These are phyloP conservation scores for Xylaria multiplex DNA, from an alignment of 2,329 filamentous ascomycete genomes.

Conservation along the genomic window DNA sequence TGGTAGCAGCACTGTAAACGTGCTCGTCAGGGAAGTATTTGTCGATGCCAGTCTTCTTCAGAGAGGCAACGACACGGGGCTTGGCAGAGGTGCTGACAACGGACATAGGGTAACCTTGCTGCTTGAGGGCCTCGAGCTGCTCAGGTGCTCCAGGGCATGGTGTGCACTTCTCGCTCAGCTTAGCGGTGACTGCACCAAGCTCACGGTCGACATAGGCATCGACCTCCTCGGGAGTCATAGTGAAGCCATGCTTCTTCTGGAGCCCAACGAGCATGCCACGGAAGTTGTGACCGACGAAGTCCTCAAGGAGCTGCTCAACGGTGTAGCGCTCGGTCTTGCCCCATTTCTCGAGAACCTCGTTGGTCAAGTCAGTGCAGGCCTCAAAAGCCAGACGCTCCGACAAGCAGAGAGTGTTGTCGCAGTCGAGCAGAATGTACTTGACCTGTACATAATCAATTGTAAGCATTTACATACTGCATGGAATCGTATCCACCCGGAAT, in stretches of 20 bases:
- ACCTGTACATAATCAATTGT: conserved; percentile 54
- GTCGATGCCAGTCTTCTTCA: conserved; percentile 74
- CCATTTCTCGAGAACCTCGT: conserved; percentile 74
- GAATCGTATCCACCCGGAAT: not conserved
- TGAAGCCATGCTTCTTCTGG: conserved; percentile 74
- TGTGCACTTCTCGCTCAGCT: conserved; percentile 69
- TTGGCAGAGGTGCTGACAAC: conserved; percentile 77
- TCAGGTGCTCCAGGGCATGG: conserved; percentile 69
- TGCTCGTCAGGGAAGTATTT: conserved; percentile 74
- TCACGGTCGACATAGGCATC: conserved; percentile 73
- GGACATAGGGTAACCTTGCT: conserved; percentile 71
- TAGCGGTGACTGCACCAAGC: conserved; percentile 75
- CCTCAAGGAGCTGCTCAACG: conserved; percentile 72
- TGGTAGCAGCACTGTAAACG: conserved; percentile 77
- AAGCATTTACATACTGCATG: conserved; percentile 19
- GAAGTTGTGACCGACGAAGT: conserved; percentile 84
- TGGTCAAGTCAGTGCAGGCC: conserved; percentile 78
- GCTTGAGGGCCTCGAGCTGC: conserved; percentile 67
- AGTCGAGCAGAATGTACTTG: conserved; percentile 70
- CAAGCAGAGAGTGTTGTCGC: conserved; percentile 80
- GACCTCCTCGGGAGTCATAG: conserved; percentile 68
- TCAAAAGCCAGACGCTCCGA: conserved; percentile 80
- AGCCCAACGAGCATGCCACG: conserved; percentile 77
- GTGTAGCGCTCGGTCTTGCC: conserved; percentile 72
- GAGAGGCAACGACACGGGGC: conserved; percentile 72